These are phyloP conservation scores for Xenosphaeropsis pyriputrescens DNA, from an alignment of 2,329 filamentous ascomycete genomes.

Conservation along the genomic window DNA sequence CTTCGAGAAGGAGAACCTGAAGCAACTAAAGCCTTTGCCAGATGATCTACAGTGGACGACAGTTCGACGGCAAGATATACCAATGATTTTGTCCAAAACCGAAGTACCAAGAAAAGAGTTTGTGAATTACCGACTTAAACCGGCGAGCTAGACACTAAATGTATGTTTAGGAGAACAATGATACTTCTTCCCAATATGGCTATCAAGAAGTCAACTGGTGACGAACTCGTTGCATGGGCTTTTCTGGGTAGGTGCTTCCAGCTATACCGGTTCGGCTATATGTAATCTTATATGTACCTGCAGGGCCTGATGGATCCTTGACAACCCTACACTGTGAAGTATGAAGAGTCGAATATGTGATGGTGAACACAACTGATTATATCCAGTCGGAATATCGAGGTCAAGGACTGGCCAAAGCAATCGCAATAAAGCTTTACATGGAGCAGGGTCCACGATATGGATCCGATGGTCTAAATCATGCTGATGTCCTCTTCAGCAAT, in stretches of 20 bases:
- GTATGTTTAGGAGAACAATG: slow-evolving; percentile 22
- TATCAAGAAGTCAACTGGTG: slow-evolving; percentile 27
- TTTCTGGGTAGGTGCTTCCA: slow-evolving; percentile 23
- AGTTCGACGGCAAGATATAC: slow-evolving; percentile 35
- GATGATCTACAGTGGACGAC: slow-evolving; percentile 38
- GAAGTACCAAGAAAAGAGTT: slow-evolving; percentile 39
- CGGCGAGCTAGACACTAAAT: not conserved
- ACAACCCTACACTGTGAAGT: slow-evolving; percentile 45
- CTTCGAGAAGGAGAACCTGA: slow-evolving; percentile 31
- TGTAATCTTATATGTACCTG: slow-evolving; percentile 1
- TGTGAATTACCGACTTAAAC: not conserved
- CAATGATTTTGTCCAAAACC: slow-evolving; percentile 37
- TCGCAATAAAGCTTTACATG: slow-evolving; percentile 41
- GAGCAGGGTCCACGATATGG: slow-evolving; percentile 30
- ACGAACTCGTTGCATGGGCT: slow-evolving; percentile 44
- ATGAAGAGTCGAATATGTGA: slow-evolving; percentile 1
- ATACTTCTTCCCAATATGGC: slow-evolving; percentile 29
- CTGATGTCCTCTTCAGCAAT: slow-evolving; percentile 50
- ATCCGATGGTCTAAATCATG: slow-evolving; percentile 37
- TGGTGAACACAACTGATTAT: not conserved
- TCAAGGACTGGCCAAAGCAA: slow-evolving; percentile 44
- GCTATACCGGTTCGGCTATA: not conserved
- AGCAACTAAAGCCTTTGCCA: slow-evolving; percentile 21
- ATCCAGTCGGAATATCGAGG: slow-evolving; percentile 37
- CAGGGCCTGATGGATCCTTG: slow-evolving; percentile 45